Percentiles rank a stretch among this genome's conserved stretches.
These are phyloP conservation scores for Yamagishiella unicocca DNA, from an alignment of 139 green algal species.

Conservation along the genomic window DNA sequence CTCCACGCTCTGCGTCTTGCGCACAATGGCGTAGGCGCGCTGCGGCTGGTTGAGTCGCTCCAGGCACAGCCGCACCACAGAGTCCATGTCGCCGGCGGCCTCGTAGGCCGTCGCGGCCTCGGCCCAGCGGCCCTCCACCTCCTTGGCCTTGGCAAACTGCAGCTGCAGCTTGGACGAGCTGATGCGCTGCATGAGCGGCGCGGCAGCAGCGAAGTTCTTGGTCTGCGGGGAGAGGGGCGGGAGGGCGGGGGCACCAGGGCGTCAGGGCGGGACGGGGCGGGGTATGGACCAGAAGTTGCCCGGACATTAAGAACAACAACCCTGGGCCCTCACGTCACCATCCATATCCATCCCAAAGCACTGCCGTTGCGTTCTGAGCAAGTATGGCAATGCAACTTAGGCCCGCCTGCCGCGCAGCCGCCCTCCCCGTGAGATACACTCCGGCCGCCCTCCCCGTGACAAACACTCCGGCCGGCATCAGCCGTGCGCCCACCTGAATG, in stretches of 20 bases:
- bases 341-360: too few species aligned
- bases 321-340: too few species aligned
- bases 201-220: slow-evolving; percentile 77
- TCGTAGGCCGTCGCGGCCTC: slow-evolving; percentile 73
- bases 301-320: too few species aligned
- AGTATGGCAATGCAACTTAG: too few species aligned
- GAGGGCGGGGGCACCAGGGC: neutral
- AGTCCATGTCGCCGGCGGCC: slow-evolving; percentile 73
- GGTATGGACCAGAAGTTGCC: too few species aligned
- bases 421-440: too few species aligned
- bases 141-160: slow-evolving; percentile 85
- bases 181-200: slow-evolving; percentile 80
- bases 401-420: too few species aligned
- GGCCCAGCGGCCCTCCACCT: slow-evolving; percentile 72
- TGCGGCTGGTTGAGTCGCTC: slow-evolving; percentile 74
- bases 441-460: too few species aligned
- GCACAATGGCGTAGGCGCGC: slow-evolving; percentile 76
- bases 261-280: neutral
- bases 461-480: too few species aligned
- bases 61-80: slow-evolving; percentile 78
- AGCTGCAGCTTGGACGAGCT: slow-evolving; percentile 77
- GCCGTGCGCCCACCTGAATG: slow-evolving; percentile 61
- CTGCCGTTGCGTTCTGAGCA: too few species aligned
- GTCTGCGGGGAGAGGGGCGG: slow-evolving; percentile 4
- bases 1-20: slow-evolving; percentile 66